Percentiles rank a stretch among this genome's conserved stretches.
Evolutionary conservation across 177 flowering plant genomes (phyloP).

Genomic region (Vitis hybrid): DNA sequence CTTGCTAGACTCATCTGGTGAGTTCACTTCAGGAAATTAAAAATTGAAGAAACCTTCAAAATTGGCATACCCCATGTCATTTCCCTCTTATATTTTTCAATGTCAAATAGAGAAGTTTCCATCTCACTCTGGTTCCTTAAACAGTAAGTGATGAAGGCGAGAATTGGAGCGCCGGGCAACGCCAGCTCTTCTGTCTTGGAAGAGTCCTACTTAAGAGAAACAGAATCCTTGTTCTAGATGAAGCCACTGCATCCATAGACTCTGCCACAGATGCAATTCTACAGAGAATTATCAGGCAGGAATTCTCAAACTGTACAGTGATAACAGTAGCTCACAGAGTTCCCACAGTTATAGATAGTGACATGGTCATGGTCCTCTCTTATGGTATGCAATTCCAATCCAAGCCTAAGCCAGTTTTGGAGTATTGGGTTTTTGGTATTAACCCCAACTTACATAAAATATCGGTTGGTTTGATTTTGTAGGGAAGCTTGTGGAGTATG

Average conservation of each 20-base stretch:
- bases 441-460: neutral
- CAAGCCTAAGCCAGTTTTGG: too few relatives aligned
- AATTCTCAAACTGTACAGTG: constrained; percentile 66
- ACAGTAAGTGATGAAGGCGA: constrained; percentile 78
- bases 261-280: constrained; percentile 73
- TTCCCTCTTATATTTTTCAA: neutral
- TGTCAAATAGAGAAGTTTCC: neutral
- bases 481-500: constrained; percentile 78
- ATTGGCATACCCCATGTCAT: too few relatives aligned
- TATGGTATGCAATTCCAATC: constrained; percentile 43
- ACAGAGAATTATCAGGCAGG: constrained; percentile 66
- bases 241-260: constrained; percentile 83
- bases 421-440: too few relatives aligned
- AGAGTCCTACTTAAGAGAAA: constrained; percentile 62
- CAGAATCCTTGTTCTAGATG: constrained; percentile 73
- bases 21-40: constrained; percentile 12
- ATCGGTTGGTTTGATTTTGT: constrained; percentile 4
- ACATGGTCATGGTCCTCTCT: constrained; percentile 86
- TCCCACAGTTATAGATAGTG: constrained; percentile 83
- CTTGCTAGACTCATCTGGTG: constrained; percentile 70
- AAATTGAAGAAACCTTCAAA: too few relatives aligned
- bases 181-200: constrained; percentile 80
- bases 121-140: constrained; percentile 7
- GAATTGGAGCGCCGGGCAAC: constrained; percentile 81
- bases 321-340: constrained; percentile 82